These are phyloP conservation scores for Aspergillus indologenus DNA, from an alignment of 495 filamentous ascomycete genomes.

Conservation along the genomic window DNA sequence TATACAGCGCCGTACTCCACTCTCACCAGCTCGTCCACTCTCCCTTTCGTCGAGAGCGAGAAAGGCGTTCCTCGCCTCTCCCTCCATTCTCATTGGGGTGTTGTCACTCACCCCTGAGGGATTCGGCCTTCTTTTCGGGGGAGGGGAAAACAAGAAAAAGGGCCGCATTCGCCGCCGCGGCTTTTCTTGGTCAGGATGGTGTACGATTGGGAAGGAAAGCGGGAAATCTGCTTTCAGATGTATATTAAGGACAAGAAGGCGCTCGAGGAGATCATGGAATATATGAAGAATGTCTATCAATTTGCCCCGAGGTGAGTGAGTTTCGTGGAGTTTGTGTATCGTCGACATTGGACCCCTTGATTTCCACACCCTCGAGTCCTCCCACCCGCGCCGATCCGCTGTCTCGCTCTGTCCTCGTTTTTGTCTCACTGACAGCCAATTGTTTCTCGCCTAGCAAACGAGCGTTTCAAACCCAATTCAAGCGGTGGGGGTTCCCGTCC, in stretches of 20 bases:
- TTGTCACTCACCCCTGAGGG: neutral
- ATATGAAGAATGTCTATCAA: slow-evolving; percentile 55
- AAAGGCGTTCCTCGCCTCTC: slow-evolving; percentile 6
- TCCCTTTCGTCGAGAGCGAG: neutral
- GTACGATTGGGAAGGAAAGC: slow-evolving; percentile 72
- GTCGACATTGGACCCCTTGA: no score
- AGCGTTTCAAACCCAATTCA: slow-evolving; percentile 70
- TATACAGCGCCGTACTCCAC: neutral
- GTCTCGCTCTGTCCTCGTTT: slow-evolving; percentile 6
- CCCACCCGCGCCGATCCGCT: no score
- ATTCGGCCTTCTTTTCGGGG: no score
- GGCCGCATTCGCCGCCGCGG: slow-evolving; percentile 6
- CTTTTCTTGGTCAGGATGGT: slow-evolving; percentile 52
- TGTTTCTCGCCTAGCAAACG: slow-evolving; percentile 57
- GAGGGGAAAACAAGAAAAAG: no score
- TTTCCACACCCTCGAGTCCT: neutral
- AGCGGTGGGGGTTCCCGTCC: slow-evolving; percentile 72
- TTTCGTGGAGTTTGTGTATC: neutral
- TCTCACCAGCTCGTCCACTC: neutral
- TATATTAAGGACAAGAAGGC: slow-evolving; percentile 71
- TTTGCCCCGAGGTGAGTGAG: slow-evolving; percentile 64
- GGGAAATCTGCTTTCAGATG: slow-evolving; percentile 64
- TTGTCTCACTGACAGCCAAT: neutral
- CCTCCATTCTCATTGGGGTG: neutral
- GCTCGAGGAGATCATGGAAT: slow-evolving; percentile 65